Conservation (phyloP, 2,329 filamentous ascomycete genomes). For the Bipolaris gigantea region DNA sequence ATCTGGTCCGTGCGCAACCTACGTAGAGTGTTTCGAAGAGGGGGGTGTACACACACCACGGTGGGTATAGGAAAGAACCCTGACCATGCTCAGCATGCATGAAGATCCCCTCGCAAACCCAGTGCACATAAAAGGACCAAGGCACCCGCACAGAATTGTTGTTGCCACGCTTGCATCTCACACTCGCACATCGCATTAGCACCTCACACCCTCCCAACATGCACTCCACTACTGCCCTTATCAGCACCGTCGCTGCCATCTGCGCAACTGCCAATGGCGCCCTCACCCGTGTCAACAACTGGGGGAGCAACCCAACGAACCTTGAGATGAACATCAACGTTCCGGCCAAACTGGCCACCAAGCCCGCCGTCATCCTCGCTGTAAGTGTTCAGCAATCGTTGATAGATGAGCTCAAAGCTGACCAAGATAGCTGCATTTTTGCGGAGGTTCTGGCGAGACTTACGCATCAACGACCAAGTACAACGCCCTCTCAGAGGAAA, state of each 20-base stretch:
- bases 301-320: slow-evolving; percentile 49
- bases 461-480: slow-evolving; percentile 23
- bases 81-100: background rate
- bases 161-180: background rate
- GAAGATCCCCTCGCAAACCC: background rate
- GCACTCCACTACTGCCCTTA: slow-evolving; percentile 5
- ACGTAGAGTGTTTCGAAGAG: background rate
- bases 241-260: slow-evolving; percentile 7
- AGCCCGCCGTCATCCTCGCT: slow-evolving; percentile 58
- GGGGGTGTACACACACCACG: background rate
- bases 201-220: slow-evolving; percentile 4
- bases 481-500: slow-evolving; percentile 51
- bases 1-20: background rate
- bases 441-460: slow-evolving; percentile 44
- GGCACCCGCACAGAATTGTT: background rate
- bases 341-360: slow-evolving; percentile 47
- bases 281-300: slow-evolving; percentile 45
- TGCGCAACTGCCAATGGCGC: slow-evolving; percentile 17
- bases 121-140: slow-evolving; percentile 1
- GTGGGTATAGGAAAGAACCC: background rate
- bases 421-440: slow-evolving; percentile 29
- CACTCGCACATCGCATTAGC: no score
- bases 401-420: background rate
- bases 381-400: slow-evolving; percentile 46
- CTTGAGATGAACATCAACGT: slow-evolving; percentile 58